Conservation (phyloP, 805 yeast genomes). For the Lipomyces spencermartinsiae region DNA sequence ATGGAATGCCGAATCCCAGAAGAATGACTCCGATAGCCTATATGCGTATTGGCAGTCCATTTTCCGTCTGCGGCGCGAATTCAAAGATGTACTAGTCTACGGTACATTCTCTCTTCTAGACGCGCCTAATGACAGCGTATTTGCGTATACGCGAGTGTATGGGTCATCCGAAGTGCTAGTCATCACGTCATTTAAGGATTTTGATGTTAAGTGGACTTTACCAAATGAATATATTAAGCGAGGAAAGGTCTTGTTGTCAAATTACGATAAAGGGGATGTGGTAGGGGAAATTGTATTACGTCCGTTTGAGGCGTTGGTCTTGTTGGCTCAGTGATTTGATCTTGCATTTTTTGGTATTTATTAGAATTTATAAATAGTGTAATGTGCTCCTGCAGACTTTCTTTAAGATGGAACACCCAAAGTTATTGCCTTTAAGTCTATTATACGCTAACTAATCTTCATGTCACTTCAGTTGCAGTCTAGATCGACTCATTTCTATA, state of each 20-base stretch:
- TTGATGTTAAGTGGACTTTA: constrained; percentile 7
- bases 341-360: too few species aligned
- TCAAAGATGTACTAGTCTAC: constrained; percentile 53
- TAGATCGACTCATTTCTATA: too few species aligned
- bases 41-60: constrained; percentile 55
- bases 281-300: not conserved
- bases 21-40: constrained; percentile 54
- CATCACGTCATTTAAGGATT: constrained; percentile 8
- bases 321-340: not conserved
- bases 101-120: constrained; percentile 55
- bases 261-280: constrained; percentile 4
- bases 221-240: constrained; percentile 10
- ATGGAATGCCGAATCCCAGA: constrained; percentile 57
- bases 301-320: constrained; percentile 25
- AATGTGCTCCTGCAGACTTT: too few species aligned
- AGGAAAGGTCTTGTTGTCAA: constrained; percentile 13
- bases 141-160: constrained; percentile 16
- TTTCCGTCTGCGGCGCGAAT: constrained; percentile 52
- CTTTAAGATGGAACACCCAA: too few species aligned
- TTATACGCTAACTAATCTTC: too few species aligned
- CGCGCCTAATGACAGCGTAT: constrained; percentile 30
- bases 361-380: too few species aligned
- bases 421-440: too few species aligned
- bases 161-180: constrained; percentile 9
- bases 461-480: too few species aligned